Evolutionary conservation across 208 protist genomes (phyloP), one percentile per base, ranked within the genome.

Genomic region (Phytomonas sp.): DNA sequence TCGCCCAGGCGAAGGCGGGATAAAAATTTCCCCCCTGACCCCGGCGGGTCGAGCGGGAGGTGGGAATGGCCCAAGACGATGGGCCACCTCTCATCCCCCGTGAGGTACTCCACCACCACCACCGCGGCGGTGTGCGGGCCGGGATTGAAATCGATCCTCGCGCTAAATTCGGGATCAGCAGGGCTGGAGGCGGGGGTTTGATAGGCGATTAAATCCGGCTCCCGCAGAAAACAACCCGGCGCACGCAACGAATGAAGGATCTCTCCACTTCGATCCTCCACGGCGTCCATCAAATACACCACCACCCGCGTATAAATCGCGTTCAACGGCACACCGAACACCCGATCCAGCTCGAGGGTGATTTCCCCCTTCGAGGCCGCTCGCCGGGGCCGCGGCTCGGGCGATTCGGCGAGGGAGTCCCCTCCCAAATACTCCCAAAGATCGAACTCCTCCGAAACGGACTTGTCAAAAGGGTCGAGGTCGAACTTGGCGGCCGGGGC

Each of bases 21-120:
- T 19, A 89, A 19, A 42, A 83, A 94, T 74, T 88, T 94, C 65
- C 88, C 88, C 8, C 66, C 72, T 34, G 73, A 69, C 31, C 75
- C 74, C 11, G 19, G 69, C 62, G 74, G 71, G 68, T 87, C 76
- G 69, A 94, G 82, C 29, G 85, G 86, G 30, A 91, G 31, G 66
- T 73, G 79, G 66, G 71, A 81, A 76, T 91, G 85, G 8, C 88
- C 88, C 59, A 94, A 72, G 8, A 81, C 74, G 40, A 84, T 74
- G 6, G 78, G 82, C 5, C 56, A 34, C 6, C 60, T 29, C 36
- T 77, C 56, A 26, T n/a, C 29, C 8, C 26, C 61, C 26, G 67
- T 84, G 52, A 88, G 70, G 69, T 89, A 94, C 73, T 94, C 85
- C 32, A 90, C 78, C 33, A 94, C 82, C 33, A 84, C 78, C 26